Conservation (phyloP, 1,284 basidiomycete species). For the Trametes hirsuta region DNA sequence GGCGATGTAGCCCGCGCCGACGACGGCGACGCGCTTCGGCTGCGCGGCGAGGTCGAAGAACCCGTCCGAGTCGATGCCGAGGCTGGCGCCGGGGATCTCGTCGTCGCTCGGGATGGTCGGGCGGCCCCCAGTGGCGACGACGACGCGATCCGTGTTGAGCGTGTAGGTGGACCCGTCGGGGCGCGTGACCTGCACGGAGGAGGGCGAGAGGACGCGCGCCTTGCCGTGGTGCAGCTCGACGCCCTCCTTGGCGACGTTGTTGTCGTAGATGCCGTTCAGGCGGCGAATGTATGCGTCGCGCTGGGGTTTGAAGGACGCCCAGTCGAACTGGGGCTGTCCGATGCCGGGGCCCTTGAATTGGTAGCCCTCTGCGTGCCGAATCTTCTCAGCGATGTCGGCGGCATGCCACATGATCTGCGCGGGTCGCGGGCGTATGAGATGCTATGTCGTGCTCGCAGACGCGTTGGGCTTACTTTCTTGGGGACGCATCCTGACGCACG, state of each 20-base stretch:
- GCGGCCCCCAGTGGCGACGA: conserved; percentile 86
- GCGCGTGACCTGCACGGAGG: conserved; percentile 68
- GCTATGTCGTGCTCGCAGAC: neutral
- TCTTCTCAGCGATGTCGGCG: conserved; percentile 88
- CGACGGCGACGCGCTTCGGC: conserved; percentile 91
- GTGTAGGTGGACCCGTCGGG: conserved; percentile 68
- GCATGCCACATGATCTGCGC: conserved; percentile 98
- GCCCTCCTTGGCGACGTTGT: conserved; percentile 85
- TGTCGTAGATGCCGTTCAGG: conserved; percentile 92
- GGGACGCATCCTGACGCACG: conserved; percentile 75
- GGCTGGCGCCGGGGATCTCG: conserved; percentile 84
- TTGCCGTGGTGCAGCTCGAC: conserved; percentile 89
- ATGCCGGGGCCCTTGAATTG: conserved; percentile 63
- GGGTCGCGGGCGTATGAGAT: neutral
- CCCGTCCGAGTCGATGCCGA: conserved; percentile 93
- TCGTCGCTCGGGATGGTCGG: conserved; percentile 84
- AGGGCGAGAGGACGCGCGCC: conserved; percentile 72
- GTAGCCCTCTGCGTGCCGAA: conserved; percentile 78
- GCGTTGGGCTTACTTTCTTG: conserved; percentile 63
- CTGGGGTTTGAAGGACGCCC: conserved; percentile 90
- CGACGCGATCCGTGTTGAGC: conserved; percentile 76
- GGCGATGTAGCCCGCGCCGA: conserved; percentile 97
- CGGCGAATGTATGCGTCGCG: conserved; percentile 94
- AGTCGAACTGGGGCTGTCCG: conserved; percentile 75
- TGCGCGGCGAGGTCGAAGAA: conserved; percentile 94